Percentiles rank a stretch among this genome's conserved stretches.
These are phyloP conservation scores for Phylloporus sp. DNA, from an alignment of 768 basidiomycete species.

Conservation along the genomic window DNA sequence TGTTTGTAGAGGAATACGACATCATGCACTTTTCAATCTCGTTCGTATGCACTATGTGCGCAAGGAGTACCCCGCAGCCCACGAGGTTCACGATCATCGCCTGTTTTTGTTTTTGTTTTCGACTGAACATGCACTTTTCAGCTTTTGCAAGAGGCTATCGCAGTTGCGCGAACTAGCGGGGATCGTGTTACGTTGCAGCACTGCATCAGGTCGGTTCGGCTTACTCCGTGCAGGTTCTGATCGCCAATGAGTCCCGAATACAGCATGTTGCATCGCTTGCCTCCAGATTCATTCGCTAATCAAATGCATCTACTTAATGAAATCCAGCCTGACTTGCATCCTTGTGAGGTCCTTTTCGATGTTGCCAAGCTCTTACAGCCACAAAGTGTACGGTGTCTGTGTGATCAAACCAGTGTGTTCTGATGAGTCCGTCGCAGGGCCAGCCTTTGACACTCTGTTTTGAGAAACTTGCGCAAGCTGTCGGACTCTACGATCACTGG, in stretches of 20 bases:
- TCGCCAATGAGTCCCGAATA: slow-evolving; percentile 9
- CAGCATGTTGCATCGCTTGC: slow-evolving; percentile 71
- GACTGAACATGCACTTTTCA: slow-evolving; percentile 26
- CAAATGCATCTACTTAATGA: slow-evolving; percentile 58
- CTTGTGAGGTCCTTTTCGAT: slow-evolving; percentile 72
- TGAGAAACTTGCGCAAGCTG: slow-evolving; percentile 59
- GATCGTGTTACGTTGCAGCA: slow-evolving; percentile 73
- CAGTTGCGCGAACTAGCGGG: slow-evolving; percentile 65
- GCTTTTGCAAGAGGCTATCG: slow-evolving; percentile 73
- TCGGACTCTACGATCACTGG: slow-evolving; percentile 70
- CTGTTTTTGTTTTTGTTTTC: neutral
- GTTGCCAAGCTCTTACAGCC: slow-evolving; percentile 70
- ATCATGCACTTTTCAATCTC: slow-evolving; percentile 73
- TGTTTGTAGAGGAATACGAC: slow-evolving; percentile 60
- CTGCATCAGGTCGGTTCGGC: slow-evolving; percentile 59
- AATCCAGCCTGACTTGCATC: slow-evolving; percentile 70
- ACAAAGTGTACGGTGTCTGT: slow-evolving; percentile 42
- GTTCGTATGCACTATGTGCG: slow-evolving; percentile 73
- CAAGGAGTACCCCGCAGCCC: slow-evolving; percentile 61
- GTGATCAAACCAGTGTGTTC: neutral
- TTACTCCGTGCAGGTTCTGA: slow-evolving; percentile 3
- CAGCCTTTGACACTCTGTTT: slow-evolving; percentile 70
- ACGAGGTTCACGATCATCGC: slow-evolving; percentile 43
- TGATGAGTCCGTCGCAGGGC: slow-evolving; percentile 38
- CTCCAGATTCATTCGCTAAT: slow-evolving; percentile 34